Evolutionary conservation across 2,329 filamentous ascomycete species (phyloP).

Genomic region (Colletotrichum sp.): DNA sequence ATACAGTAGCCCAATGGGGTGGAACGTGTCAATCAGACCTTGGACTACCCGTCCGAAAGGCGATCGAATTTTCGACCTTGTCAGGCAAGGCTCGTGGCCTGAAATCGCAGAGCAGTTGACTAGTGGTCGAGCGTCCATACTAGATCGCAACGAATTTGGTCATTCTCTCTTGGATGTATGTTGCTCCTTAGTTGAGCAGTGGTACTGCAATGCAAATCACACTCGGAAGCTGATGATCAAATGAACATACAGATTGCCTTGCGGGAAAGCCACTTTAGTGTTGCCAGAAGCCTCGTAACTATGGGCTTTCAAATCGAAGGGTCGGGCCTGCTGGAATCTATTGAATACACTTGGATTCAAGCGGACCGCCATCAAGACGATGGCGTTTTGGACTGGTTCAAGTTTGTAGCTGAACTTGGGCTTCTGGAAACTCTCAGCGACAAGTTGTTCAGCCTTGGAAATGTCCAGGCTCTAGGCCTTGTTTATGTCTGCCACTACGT

Average conservation of each 20-base stretch:
- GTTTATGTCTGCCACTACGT: too few relatives aligned
- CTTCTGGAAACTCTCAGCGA: not conserved
- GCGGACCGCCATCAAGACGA: too few relatives aligned
- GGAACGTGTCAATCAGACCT: not conserved
- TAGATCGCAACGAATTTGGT: not conserved
- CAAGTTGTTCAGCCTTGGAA: too few relatives aligned
- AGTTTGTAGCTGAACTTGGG: not conserved
- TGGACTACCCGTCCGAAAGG: not conserved
- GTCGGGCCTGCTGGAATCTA: not conserved
- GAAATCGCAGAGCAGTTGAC: fast-evolving
- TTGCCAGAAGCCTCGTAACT: not conserved
- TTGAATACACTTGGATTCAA: not conserved
- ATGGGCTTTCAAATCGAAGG: not conserved
- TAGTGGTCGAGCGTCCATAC: not conserved
- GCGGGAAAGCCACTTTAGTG: fast-evolving
- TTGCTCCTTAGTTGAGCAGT: too few relatives aligned
- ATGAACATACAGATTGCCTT: not conserved
- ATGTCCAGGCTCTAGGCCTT: too few relatives aligned
- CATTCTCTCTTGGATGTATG: not conserved
- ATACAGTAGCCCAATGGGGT: not conserved
- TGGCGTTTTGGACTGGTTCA: not conserved
- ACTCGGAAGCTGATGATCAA: not conserved
- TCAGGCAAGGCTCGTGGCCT: not conserved
- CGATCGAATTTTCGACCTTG: not conserved
- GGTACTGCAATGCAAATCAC: not conserved